Evolutionary conservation across 2,329 filamentous ascomycete genomes (phyloP).

Genomic region (Fusarium veterinarium): DNA sequence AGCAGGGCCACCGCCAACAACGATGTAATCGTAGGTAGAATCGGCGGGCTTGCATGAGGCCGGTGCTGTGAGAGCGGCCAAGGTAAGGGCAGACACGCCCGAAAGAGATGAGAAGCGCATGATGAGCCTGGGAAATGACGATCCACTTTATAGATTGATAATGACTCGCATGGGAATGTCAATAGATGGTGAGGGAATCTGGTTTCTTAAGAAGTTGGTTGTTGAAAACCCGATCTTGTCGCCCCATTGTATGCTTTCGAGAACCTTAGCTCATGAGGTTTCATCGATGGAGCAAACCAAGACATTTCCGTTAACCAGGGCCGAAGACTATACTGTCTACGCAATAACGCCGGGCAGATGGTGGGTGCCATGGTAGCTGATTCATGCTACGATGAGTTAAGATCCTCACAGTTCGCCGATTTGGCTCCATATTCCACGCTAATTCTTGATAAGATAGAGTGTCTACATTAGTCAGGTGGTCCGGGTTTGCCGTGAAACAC

Average conservation of each 20-base stretch:
- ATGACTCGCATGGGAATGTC: background rate
- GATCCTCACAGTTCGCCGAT: background rate
- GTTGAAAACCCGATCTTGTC: background rate
- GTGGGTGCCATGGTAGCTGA: background rate
- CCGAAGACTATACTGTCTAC: background rate
- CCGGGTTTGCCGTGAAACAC: background rate
- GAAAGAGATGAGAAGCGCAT: conserved; percentile 19
- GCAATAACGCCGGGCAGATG: background rate
- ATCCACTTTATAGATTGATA: background rate
- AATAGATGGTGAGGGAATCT: too few species aligned
- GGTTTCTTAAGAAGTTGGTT: background rate
- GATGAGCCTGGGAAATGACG: background rate
- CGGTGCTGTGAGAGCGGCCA: background rate
- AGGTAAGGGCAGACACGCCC: background rate
- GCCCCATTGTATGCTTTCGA: background rate
- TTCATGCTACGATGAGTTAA: background rate
- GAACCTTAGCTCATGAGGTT: background rate
- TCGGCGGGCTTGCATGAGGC: background rate
- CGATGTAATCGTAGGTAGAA: conserved; percentile 42
- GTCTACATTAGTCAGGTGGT: background rate
- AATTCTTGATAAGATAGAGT: background rate
- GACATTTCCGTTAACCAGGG: background rate
- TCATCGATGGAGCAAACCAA: background rate
- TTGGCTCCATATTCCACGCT: background rate
- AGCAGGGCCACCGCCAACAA: conserved; percentile 40